phyloP scores from a whole-genome alignment of 306 rosid species.

The Alnus glutinosa region DNA sequence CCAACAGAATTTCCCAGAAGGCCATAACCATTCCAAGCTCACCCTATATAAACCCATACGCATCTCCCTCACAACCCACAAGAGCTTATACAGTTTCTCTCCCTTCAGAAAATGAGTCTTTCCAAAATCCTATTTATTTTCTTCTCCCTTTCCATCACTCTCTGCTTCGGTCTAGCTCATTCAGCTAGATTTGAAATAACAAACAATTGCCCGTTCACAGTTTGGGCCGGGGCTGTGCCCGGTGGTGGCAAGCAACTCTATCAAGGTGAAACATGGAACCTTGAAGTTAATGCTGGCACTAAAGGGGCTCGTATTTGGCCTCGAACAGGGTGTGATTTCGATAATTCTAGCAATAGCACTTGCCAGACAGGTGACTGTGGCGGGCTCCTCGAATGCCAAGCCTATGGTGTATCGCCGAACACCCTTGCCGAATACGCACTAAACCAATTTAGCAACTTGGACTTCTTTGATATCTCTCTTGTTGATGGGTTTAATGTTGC shows the following conservation, averaged over 20 bases:
- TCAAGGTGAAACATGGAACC: constrained; percentile 38
- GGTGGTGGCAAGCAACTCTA: constrained; percentile 45
- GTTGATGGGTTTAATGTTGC: constrained; percentile 42
- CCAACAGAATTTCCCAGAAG: no score
- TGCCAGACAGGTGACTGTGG: constrained; percentile 67
- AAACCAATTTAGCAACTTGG: constrained; percentile 4
- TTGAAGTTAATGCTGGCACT: constrained; percentile 37
- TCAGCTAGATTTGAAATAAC: constrained; percentile 38
- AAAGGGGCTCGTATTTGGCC: constrained; percentile 56
- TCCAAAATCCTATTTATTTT: constrained; percentile 6
- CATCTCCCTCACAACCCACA: no score
- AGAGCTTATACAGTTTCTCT: no score
- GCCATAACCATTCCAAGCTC: no score
- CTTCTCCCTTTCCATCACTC: constrained; percentile 26
- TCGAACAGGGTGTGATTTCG: constrained; percentile 66
- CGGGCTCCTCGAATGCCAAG: constrained; percentile 30
- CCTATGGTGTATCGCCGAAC: constrained; percentile 24
- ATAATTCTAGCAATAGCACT: constrained; percentile 29
- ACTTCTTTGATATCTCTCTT: constrained; percentile 29
- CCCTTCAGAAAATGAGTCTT: constrained; percentile 8
- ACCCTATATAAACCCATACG: no score
- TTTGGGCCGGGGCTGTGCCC: constrained; percentile 58
- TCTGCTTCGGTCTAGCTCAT: constrained; percentile 12
- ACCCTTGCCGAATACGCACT: constrained; percentile 22
- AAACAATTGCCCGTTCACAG: constrained; percentile 51